Conservation (phyloP, 306 rosid genomes). For the Ammopiptanthus mongolicus region DNA sequence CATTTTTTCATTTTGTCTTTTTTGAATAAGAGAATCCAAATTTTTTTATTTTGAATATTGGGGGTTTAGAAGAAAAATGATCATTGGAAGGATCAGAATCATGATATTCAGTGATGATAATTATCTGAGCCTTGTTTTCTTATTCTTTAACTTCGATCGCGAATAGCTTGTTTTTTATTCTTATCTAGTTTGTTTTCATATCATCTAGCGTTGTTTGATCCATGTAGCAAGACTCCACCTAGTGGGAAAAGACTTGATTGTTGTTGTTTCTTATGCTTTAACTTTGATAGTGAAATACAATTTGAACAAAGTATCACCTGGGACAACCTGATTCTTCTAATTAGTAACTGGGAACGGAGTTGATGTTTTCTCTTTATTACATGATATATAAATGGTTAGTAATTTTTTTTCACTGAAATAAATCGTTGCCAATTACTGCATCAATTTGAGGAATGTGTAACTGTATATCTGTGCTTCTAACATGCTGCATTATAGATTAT, state of each 20-base stretch:
- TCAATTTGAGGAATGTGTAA: not conserved
- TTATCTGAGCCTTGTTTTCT: not conserved
- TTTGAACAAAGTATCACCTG: not conserved
- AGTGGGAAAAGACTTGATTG: not conserved
- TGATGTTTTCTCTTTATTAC: not conserved
- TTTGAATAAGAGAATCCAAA: not conserved
- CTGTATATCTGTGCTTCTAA: not conserved
- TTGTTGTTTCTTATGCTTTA: slow-evolving; percentile 6
- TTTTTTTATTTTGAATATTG: not conserved
- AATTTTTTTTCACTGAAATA: not conserved
- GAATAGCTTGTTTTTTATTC: not conserved
- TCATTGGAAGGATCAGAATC: not conserved
- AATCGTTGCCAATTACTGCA: not conserved
- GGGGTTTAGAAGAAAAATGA: not conserved
- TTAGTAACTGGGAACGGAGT: not conserved
- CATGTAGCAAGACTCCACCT: not conserved
- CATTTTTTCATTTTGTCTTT: not conserved
- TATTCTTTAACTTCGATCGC: not conserved
- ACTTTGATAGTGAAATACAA: not conserved
- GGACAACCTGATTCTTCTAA: not conserved
- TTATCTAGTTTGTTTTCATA: not conserved
- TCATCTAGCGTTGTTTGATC: not conserved
- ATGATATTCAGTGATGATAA: not conserved
- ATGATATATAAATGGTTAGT: not conserved
- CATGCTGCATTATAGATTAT: not conserved